Conservation (phyloP, 306 rosid species). For the Cucumis hystrix region DNA sequence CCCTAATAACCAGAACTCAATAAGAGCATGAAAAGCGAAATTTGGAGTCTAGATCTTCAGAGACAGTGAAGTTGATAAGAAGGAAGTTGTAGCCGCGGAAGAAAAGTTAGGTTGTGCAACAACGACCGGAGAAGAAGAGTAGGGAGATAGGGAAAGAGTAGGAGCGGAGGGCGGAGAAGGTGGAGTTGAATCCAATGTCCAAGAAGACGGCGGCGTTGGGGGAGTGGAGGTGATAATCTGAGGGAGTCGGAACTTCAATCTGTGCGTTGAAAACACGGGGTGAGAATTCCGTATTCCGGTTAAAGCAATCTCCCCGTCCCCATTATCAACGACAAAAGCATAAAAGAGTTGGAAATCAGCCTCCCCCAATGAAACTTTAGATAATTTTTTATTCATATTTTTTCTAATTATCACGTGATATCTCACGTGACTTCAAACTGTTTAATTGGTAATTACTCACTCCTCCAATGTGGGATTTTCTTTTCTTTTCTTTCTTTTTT, state of each 20-base stretch:
- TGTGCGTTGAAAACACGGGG: constrained; percentile 5
- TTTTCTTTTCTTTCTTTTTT: too few relatives aligned
- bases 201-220: background rate
- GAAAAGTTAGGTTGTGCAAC: background rate
- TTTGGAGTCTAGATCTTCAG: background rate
- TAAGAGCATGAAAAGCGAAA: background rate
- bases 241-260: background rate
- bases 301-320: background rate
- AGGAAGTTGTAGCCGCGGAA: background rate
- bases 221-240: background rate
- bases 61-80: background rate
- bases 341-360: background rate
- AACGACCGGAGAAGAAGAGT: background rate
- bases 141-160: background rate
- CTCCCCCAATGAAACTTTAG: background rate
- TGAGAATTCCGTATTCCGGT: background rate
- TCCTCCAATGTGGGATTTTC: too few relatives aligned
- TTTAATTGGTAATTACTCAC: too few relatives aligned
- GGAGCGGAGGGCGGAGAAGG: background rate
- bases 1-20: background rate
- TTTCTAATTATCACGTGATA: background rate
- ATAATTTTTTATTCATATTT: background rate
- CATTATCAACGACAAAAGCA: background rate
- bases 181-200: background rate
- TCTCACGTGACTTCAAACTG: background rate